Base-by-base conservation (phyloP, 1,139 yeast species). In the Pichiaceae sp. region DNA sequence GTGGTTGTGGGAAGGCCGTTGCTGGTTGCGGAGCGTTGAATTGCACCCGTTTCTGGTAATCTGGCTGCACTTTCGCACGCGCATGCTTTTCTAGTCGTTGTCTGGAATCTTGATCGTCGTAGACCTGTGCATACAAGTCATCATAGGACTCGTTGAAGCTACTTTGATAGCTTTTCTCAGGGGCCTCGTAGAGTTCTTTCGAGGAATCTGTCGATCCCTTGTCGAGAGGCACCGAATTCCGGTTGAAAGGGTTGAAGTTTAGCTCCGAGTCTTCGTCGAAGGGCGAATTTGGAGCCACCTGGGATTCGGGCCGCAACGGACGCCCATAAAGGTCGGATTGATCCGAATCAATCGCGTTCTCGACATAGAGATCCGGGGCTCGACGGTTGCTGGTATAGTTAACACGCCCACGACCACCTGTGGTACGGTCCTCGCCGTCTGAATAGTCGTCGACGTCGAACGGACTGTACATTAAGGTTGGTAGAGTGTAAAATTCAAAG, bases 371-470 rank as follows among this genome's bases (percentile, higher is more conserved):
- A 11, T 21, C 11, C 7, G 24, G 24, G 11, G 24, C 9, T 21
- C 9, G 24, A 21, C 9, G 24, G 7, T 11, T 21, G 24, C 24
- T 7, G 11, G 11, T 11, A 21, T 7, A 21, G 9, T 11, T 21
- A 11, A 7, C 24, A 21, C 24, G 24, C 7, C 24, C 24, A n/a
- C n/a, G 29, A 9, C 29, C 29, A 8, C 14, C 14, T 12, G 29
- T 17, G 16, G 32, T 27, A 2, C 21, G 8, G 11, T 30, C 31
- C 12, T 30, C 38, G 12, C 11, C 16, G 18, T 38, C 41, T 11
- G 41, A 36, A 21, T 21, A n/a, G 15, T 35, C 39, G 17, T 38
- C 42, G 29, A 39, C 33, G 12, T 33, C 33, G 16, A 39, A 39
- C 8, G 42, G 42, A 24, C 38, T 39, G 14, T 33, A 31, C 6